Evolutionary conservation across 345 rosid genomes (phyloP).

Genomic region (Eucalyptus leucophloia): DNA sequence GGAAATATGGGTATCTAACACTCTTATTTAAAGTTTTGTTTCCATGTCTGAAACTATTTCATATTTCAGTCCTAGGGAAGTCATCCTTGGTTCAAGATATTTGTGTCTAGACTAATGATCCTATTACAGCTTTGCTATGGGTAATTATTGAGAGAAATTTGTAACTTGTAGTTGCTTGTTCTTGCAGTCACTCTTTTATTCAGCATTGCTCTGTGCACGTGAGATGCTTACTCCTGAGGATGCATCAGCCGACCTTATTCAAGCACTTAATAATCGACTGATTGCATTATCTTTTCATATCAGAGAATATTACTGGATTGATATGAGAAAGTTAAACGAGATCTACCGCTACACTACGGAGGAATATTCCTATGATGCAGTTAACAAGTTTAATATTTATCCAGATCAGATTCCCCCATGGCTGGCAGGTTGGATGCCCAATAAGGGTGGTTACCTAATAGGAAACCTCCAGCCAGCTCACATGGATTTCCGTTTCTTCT

Average conservation of each 20-base stretch:
- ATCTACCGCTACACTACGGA: conserved; percentile 83
- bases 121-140: neutral
- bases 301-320: conserved; percentile 84
- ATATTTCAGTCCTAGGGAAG: neutral
- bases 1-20: neutral
- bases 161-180: neutral
- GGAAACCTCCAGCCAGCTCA: conserved; percentile 95
- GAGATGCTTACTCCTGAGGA: conserved; percentile 87
- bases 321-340: conserved; percentile 63
- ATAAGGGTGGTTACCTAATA: conserved; percentile 64
- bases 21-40: neutral
- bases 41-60: neutral
- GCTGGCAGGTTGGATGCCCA: conserved; percentile 82
- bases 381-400: conserved; percentile 87
- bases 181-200: conserved; percentile 69
- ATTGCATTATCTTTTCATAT: conserved; percentile 85
- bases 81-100: neutral
- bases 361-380: conserved; percentile 85
- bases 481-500: conserved; percentile 93
- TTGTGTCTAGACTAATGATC: neutral
- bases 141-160: neutral
- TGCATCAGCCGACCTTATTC: conserved; percentile 67
- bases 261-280: conserved; percentile 75
- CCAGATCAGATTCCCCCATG: conserved; percentile 90
- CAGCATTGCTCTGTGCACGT: conserved; percentile 70